Conservation (phyloP, 805 yeast species). For the Candida sakaeoensis region DNA sequence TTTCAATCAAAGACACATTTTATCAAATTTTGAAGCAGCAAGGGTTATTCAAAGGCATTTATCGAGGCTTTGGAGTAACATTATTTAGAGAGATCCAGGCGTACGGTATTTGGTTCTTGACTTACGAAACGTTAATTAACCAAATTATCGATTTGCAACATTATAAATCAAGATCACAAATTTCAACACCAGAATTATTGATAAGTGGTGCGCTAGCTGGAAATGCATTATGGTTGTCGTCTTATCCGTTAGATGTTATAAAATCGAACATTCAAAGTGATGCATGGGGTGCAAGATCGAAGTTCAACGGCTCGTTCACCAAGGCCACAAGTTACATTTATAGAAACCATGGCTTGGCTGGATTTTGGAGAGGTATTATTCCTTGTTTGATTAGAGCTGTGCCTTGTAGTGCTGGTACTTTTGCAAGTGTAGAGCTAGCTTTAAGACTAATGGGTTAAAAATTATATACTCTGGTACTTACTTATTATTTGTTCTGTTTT, state of each 20-base stretch:
- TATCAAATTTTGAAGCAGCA: slow-evolving; percentile 34
- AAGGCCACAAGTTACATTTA: slow-evolving; percentile 39
- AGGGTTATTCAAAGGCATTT: slow-evolving; percentile 49
- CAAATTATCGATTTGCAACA: slow-evolving; percentile 28
- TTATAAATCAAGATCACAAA: slow-evolving; percentile 41
- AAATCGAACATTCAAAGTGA: slow-evolving; percentile 55
- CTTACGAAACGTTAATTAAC: slow-evolving; percentile 56
- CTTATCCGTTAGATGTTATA: slow-evolving; percentile 52
- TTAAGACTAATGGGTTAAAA: slow-evolving; percentile 47
- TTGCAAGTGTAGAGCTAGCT: slow-evolving; percentile 71
- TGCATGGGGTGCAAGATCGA: slow-evolving; percentile 40
- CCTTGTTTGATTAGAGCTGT: slow-evolving; percentile 60
- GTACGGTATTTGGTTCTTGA: slow-evolving; percentile 70
- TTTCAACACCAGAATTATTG: slow-evolving; percentile 54
- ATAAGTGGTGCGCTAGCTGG: slow-evolving; percentile 63
- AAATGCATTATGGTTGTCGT: slow-evolving; percentile 59
- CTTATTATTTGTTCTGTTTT: slow-evolving; percentile 11
- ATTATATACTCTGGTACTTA: slow-evolving; percentile 1
- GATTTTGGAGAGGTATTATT: slow-evolving; percentile 61
- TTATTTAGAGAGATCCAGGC: slow-evolving; percentile 63
- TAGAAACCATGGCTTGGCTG: slow-evolving; percentile 41
- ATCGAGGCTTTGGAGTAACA: slow-evolving; percentile 54
- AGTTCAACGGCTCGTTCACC: slow-evolving; percentile 37
- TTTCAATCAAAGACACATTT: slow-evolving; percentile 33
- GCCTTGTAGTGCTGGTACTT: slow-evolving; percentile 71